A percentile compares a stretch with the other conserved stretches of the same genome.
Evolutionary conservation across 208 protist species (phyloP).

Genomic region (Leishmania lainsoni): DNA sequence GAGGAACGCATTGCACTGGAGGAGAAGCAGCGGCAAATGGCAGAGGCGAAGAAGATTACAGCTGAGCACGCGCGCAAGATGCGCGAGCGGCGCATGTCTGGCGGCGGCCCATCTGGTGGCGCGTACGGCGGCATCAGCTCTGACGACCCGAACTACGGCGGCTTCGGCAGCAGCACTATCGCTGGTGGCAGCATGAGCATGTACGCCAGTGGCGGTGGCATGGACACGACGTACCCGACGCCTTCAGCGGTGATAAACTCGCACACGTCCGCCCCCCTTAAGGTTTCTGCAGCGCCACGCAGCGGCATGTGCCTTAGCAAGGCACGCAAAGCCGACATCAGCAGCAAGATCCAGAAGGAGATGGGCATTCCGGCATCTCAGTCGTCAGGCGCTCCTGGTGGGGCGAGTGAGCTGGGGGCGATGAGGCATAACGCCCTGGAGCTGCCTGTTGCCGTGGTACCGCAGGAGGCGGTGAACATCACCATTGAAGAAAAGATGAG

Average conservation of each 20-base stretch:
- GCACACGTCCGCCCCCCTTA: not conserved
- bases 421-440: slow-evolving; percentile 5
- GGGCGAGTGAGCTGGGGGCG: not conserved
- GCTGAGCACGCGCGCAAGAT: slow-evolving; percentile 85
- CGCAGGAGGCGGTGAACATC: slow-evolving; percentile 53
- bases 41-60: slow-evolving; percentile 91
- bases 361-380: slow-evolving; percentile 37
- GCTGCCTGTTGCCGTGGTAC: slow-evolving; percentile 1
- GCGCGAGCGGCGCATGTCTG: slow-evolving; percentile 56
- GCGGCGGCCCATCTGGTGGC: slow-evolving; percentile 36
- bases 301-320: slow-evolving; percentile 73
- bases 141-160: slow-evolving; percentile 48
- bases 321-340: slow-evolving; percentile 73
- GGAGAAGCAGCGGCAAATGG: slow-evolving; percentile 85
- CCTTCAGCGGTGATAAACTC: slow-evolving; percentile 13
- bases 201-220: slow-evolving; percentile 14
- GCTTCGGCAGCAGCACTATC: slow-evolving; percentile 36
- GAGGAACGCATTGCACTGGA: slow-evolving; percentile 93
- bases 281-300: slow-evolving; percentile 31
- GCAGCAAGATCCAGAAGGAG: slow-evolving; percentile 77
- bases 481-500: slow-evolving; percentile 71
- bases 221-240: slow-evolving; percentile 11
- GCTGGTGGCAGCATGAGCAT: slow-evolving; percentile 20
- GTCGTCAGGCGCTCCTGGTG: slow-evolving; percentile 4
- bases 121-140: slow-evolving; percentile 82